Evolutionary conservation across 331 rosid species (phyloP), one percentile per base, ranked within the genome.

Genomic region (Spiraea crenata): DNA sequence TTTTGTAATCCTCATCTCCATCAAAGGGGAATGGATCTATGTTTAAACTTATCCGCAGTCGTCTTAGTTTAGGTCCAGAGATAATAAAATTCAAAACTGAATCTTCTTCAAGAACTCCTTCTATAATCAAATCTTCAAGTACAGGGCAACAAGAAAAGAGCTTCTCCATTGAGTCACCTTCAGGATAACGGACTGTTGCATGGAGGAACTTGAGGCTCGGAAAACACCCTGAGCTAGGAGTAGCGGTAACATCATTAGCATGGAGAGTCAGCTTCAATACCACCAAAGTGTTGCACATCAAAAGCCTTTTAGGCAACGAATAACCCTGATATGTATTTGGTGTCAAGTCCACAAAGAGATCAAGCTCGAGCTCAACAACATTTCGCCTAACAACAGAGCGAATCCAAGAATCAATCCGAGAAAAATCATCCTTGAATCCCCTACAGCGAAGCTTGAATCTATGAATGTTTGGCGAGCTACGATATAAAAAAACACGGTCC

Each of bases 351-450:
- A 65, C 31, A 40, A 7, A 3, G 31, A 39, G 48, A n/a, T 61
- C 15, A 16, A 61, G 46, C 10, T 63, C 39, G 25, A 65, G 20
- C 31, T 65, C 25, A 42, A 65, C 66, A 15, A 61, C 47, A n/a
- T 39, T 61, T 15, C 34, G 12, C 56, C 19, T 65, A 3, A 46
- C 35, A 2, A 55, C 42, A 12, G 35, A 45, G 17, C 25, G 8
- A 31, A 65, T 65, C 31, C 69, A 46, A 25, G 9, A 5, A 46
- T 45, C 69, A 65, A 65, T 45, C 31, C 69, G 40, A 20, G 56
- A 65, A 25, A 7, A 65, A 19, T 19, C 31, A 1, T 19, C 35
- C 10, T 17, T 10, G 5, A 6, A 9, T 20, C 19, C 68, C 9
- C 5, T 5, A 63, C 68, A 44, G n/a, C 34, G 7, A 20, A 63